Conservation (phyloP, 73 alveolate genomes). For the Tetrahymena thermophila region DNA sequence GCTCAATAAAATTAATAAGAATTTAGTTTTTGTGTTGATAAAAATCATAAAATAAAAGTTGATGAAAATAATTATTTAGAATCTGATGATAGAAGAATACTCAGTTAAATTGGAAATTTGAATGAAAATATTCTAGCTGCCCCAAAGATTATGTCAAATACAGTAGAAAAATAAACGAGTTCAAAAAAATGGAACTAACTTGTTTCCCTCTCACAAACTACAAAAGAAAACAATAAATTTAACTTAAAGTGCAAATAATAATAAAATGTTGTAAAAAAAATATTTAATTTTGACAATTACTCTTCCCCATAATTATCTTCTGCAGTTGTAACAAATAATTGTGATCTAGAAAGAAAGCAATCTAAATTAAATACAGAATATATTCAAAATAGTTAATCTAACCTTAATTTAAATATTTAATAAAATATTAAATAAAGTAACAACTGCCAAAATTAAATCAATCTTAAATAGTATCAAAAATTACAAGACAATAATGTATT, state of each 20-base stretch:
- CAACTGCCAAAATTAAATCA: too few relatives aligned
- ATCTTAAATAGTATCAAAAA: too few relatives aligned
- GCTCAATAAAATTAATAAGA: not conserved
- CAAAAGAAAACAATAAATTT: not conserved
- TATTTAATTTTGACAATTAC: not conserved
- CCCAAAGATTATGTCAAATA: not conserved
- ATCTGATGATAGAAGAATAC: not conserved
- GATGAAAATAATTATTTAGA: not conserved
- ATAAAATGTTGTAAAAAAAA: not conserved
- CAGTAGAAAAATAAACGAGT: not conserved
- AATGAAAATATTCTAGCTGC: not conserved
- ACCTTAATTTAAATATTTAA: too few relatives aligned
- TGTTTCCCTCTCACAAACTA: not conserved
- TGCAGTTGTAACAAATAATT: too few relatives aligned
- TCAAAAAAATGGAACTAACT: not conserved
- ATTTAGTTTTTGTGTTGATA: not conserved
- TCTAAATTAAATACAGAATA: too few relatives aligned
- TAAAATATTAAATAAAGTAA: too few relatives aligned
- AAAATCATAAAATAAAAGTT: not conserved
- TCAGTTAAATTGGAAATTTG: not conserved
- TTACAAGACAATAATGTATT: too few relatives aligned
- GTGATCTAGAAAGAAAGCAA: not conserved
- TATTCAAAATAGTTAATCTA: too few relatives aligned
- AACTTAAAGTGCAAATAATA: not conserved
- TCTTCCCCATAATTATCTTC: not conserved